phyloP scores from a whole-genome alignment of 2,329 filamentous ascomycete species.

The Ambrosiella xylebori region DNA sequence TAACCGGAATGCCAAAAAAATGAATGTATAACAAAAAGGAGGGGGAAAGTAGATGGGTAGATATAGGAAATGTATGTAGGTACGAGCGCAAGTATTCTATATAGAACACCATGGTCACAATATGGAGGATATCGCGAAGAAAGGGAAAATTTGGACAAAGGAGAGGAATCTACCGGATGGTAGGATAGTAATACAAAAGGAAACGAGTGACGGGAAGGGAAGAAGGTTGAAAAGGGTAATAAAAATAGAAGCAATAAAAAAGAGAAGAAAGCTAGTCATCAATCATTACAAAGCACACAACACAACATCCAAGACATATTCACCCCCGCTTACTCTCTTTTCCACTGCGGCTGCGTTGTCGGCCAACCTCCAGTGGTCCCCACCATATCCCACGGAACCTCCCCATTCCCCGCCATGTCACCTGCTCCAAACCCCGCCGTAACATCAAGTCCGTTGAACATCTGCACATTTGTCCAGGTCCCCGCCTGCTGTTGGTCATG shows the following conservation, averaged over 20 bases:
- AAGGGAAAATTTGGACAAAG: not conserved
- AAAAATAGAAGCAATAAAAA: not conserved
- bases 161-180: not conserved
- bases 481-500: not conserved
- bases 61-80: not conserved
- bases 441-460: conserved; percentile 1
- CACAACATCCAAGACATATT: not conserved
- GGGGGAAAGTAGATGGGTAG: not conserved
- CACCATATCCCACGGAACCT: not conserved
- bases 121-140: not conserved
- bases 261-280: not conserved
- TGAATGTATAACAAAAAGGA: not conserved
- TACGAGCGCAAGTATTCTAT: not conserved
- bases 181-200: not conserved
- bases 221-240: not conserved
- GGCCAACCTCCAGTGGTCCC: not conserved
- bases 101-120: too few species aligned
- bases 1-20: not conserved
- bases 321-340: not conserved
- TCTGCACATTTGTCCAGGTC: not conserved
- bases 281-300: not conserved
- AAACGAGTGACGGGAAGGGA: not conserved
- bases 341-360: not conserved
- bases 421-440: not conserved
- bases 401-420: not conserved